Evolutionary conservation across 495 filamentous ascomycete genomes (phyloP), one percentile per base, ranked within the genome.

Genomic region (Penicillium arizonense): DNA sequence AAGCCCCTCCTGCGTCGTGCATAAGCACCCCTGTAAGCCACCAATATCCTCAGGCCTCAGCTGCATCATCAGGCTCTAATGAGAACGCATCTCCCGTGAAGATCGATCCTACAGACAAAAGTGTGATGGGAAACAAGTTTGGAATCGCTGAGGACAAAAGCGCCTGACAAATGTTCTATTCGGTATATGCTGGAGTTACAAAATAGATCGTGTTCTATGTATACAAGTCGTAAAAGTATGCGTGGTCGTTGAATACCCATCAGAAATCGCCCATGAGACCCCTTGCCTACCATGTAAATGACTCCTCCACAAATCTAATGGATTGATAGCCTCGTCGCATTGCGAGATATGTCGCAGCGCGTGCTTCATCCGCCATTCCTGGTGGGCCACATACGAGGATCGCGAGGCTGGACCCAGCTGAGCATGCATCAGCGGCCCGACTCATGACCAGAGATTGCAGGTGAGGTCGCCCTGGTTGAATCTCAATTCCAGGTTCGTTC

Each of bases 331-430:
- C 73, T 45, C 69, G 64, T 44, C 57, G 44, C 58, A 75, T 62
- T 5, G 68, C 65, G 5, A 57, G 26, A 39, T 69, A 62, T 20
- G 76, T 75, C 28, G 76, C 75, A 14, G 55, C 60, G 47, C 78
- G 66, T 0, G 73, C 69, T 40, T 77, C 75, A 60, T 81, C 73
- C 3, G 74, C 77, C 71, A 83, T 75, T 4, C 59, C 60, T 2
- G 55, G 53, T 9, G 78, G 79, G 5, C 79, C 80, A 55, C 80
- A 83, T 3, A 76, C 71, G 8, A 83, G 35, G 8, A 82, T 73
- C 0, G 71, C 59, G 21, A 70, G 61, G n/a, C 58, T 63, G 4
- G 47, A 57, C 10, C 61, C 59, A 18, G 59, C 56, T 10, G 52
- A 44, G 23, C 52, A 62, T 5, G 66, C 66, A 50, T 59, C 64